Base-by-base conservation (phyloP, 768 basidiomycete genomes). In the Mycena capillaripes region DNA sequence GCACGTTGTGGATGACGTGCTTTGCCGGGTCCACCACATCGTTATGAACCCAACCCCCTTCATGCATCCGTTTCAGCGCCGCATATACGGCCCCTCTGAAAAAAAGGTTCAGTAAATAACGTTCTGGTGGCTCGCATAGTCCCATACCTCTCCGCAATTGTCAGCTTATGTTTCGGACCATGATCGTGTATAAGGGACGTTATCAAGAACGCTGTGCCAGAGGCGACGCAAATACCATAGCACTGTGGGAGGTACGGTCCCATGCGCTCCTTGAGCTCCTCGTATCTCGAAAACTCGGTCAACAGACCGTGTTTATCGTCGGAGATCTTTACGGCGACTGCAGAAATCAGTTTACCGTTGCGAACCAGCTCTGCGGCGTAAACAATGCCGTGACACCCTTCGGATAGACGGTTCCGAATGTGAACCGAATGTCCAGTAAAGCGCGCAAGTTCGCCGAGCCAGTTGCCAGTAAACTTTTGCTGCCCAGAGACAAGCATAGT, bases 111-210 rank as follows among this genome's bases (percentile, higher is more conserved):
- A 36, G 40, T 58, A 66, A 0, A 58, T 16, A 10, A 46, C 2
- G 23, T 2, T 32, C 55, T 11, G 30, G 16, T 34, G 23, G 21
- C n/a, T 32, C 2, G 3, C 17, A 46, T 57, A 29, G 4, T 19
- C n/a, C 19, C 65, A 40, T 50, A 66, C 65, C 55, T 36, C 46
- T 66, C 65, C 42, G 55, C 55, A 23, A 57, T 66, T 14, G 55
- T 57, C 30, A 57, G 36, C 21, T 42, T 30, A 14, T 16, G 42
- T 32, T 11, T 17, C 11, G 40, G 10, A 11, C 14, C 21, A 21
- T 30, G 8, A 36, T 23, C 44, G 27, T 53, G 27, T 30, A 57
- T 11, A 25, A 57, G 55, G 27, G 30, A n/a, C 4, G n/a, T 34
- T 25, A 57, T 29, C 38, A 66, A 14, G 32, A 57, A 66, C 5